Evolutionary conservation across 2,329 filamentous ascomycete species (phyloP).

Genomic region (Colletotrichum chrysophilum): DNA sequence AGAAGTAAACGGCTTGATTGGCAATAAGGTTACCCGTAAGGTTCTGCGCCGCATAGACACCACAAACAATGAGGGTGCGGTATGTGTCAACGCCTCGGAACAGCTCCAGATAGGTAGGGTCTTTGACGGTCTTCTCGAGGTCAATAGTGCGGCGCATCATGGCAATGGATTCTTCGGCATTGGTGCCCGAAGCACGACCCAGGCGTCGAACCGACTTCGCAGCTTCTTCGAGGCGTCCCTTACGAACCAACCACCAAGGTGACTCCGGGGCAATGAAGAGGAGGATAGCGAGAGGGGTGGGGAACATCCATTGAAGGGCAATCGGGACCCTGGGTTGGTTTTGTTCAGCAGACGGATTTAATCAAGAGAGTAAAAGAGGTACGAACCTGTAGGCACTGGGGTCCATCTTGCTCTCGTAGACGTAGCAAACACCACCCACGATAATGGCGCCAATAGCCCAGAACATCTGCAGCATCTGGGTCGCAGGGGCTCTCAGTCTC

Average conservation of each 20-base stretch:
- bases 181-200: conserved; percentile 33
- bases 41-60: conserved; percentile 64
- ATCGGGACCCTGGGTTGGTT: conserved; percentile 60
- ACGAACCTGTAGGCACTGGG: conserved; percentile 25
- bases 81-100: conserved; percentile 60
- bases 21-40: conserved; percentile 68
- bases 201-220: conserved; percentile 51
- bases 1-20: conserved; percentile 68
- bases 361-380: conserved; percentile 1
- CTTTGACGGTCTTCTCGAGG: conserved; percentile 52
- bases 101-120: conserved; percentile 55
- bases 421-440: conserved; percentile 61
- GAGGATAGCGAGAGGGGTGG: conserved; percentile 55
- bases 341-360: too few relatives aligned
- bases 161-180: conserved; percentile 25
- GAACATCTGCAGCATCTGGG: conserved; percentile 70
- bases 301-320: conserved; percentile 65
- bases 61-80: conserved; percentile 60
- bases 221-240: conserved; percentile 50
- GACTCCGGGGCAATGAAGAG: conserved; percentile 57
- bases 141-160: conserved; percentile 54
- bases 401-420: conserved; percentile 44
- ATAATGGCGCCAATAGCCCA: conserved; percentile 69
- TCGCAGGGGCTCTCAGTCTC: conserved; percentile 59
- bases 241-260: conserved; percentile 62